These are phyloP conservation scores for Gymnopus androsaceus DNA, from an alignment of 1,284 basidiomycete genomes.

Conservation along the genomic window DNA sequence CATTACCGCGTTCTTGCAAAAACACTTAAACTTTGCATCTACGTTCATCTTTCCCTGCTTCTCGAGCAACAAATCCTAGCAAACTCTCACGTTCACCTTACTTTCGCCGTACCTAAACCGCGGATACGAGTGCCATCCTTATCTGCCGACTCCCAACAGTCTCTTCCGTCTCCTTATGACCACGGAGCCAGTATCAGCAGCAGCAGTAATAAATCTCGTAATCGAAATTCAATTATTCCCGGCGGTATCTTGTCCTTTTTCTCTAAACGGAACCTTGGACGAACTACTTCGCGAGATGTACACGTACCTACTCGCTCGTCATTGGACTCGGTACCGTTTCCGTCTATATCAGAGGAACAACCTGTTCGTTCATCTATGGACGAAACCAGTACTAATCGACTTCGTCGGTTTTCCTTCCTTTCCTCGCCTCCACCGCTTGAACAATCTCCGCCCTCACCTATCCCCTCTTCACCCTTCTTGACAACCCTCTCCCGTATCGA, in stretches of 20 bases:
- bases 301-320: not conserved
- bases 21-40: conserved; percentile 56
- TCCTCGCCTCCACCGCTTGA: conserved; percentile 28
- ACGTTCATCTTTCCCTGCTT: conserved; percentile 56
- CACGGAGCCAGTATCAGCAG: not conserved
- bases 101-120: conserved; percentile 37
- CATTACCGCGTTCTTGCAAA: conserved; percentile 48
- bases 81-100: conserved; percentile 49
- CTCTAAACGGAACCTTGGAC: conserved; percentile 23
- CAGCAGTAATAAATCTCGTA: not conserved
- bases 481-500: conserved; percentile 3
- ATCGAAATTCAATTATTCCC: conserved; percentile 25
- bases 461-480: not conserved
- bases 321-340: conserved; percentile 5
- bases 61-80: conserved; percentile 63
- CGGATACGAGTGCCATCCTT: conserved; percentile 18
- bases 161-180: not conserved
- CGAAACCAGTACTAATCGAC: not conserved
- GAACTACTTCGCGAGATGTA: not conserved
- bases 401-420: conserved; percentile 36
- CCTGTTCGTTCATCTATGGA: not conserved
- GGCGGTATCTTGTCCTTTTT: conserved; percentile 31
- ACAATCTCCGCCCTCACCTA: not conserved
- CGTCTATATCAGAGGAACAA: not conserved
- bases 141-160: not conserved